Evolutionary conservation across 2,329 filamentous ascomycete genomes (phyloP).

Genomic region (Colletotrichum cordylinicola): DNA sequence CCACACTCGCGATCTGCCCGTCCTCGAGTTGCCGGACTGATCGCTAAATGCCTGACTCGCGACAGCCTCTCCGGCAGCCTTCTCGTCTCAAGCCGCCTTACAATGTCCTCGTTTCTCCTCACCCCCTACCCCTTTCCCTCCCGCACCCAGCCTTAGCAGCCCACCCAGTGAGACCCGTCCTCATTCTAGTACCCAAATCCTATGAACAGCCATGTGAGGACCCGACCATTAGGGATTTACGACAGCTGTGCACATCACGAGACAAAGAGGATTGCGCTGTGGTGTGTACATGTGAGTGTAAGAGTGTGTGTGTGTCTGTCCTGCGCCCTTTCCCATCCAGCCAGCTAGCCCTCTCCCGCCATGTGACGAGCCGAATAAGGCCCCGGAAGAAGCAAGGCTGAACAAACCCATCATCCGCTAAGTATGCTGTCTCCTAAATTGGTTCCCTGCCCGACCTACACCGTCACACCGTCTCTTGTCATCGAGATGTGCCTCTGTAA

Average conservation of each 20-base stretch:
- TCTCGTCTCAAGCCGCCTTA: background rate
- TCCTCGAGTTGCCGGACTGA: background rate
- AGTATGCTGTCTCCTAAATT: background rate
- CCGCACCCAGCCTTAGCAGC: background rate
- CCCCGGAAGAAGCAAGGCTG: background rate
- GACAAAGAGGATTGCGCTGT: background rate
- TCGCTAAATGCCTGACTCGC: background rate
- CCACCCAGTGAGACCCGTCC: background rate
- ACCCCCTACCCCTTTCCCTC: background rate
- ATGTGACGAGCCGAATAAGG: background rate
- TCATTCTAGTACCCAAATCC: background rate
- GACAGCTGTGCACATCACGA: background rate
- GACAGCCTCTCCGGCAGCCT: background rate
- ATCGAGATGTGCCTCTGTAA: background rate
- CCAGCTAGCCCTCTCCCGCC: background rate
- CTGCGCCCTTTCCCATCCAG: background rate
- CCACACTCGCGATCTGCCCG: constrained; percentile 1
- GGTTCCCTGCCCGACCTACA: background rate
- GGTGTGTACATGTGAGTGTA: background rate
- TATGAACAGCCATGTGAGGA: background rate
- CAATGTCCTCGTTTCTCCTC: background rate
- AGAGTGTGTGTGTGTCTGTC: background rate
- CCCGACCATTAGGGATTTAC: background rate
- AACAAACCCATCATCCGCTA: background rate
- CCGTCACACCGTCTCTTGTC: background rate